These are phyloP conservation scores for Cyberlindnera petersonii DNA, from an alignment of 805 yeast species.

Conservation along the genomic window DNA sequence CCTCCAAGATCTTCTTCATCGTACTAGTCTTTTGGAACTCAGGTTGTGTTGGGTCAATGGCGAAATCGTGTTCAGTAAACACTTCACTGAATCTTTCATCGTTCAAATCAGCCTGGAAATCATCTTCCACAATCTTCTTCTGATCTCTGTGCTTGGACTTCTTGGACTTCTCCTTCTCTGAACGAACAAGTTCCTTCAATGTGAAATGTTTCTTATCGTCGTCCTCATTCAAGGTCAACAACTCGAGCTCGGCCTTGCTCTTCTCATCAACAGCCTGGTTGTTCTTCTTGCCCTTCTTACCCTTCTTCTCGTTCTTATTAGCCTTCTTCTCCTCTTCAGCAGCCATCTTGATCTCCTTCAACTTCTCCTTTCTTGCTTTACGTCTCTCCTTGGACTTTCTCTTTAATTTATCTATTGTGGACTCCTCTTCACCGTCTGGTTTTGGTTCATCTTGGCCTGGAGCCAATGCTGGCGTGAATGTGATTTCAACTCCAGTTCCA, in stretches of 20 bases:
- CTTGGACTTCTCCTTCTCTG: constrained; percentile 61
- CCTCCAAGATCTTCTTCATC: constrained; percentile 77
- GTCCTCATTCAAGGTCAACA: constrained; percentile 51
- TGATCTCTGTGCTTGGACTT: constrained; percentile 42
- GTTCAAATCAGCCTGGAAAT: constrained; percentile 62
- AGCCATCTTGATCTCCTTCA: constrained; percentile 54
- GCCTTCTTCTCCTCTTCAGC: constrained; percentile 50
- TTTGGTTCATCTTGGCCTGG: constrained; percentile 29
- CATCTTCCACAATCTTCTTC: constrained; percentile 49
- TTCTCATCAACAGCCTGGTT: constrained; percentile 33
- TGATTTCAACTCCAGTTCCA: constrained; percentile 70
- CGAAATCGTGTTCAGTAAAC: constrained; percentile 82
- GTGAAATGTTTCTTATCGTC: constrained; percentile 55
- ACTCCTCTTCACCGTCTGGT: constrained; percentile 46
- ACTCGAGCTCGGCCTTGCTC: constrained; percentile 67
- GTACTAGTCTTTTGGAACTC: constrained; percentile 85
- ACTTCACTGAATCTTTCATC: constrained; percentile 86
- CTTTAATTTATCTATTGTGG: constrained; percentile 73
- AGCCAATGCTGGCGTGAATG: constrained; percentile 78
- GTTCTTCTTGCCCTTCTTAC: constrained; percentile 26
- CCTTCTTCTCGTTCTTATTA: constrained; percentile 35
- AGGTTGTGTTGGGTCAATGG: constrained; percentile 91
- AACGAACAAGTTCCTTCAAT: constrained; percentile 71
- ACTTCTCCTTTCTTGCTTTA: constrained; percentile 72
- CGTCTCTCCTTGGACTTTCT: constrained; percentile 93